These are phyloP conservation scores for Phytophthora pseudosyringae DNA, from an alignment of 352 stramenopile genomes.

Conservation along the genomic window DNA sequence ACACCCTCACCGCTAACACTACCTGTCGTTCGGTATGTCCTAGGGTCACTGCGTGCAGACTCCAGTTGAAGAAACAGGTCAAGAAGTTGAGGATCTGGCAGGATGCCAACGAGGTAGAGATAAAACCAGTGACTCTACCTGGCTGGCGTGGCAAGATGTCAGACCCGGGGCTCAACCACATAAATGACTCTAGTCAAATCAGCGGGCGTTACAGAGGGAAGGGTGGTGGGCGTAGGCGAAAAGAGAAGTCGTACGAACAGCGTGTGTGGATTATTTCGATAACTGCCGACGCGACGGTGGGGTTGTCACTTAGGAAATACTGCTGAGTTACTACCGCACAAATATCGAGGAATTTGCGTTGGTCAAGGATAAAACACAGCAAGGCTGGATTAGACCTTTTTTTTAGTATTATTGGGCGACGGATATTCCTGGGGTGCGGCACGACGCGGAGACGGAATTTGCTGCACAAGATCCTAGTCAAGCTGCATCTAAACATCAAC, in stretches of 20 bases:
- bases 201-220: too few relatives aligned
- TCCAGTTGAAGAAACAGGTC: background rate
- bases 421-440: too few relatives aligned
- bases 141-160: background rate
- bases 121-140: background rate
- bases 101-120: background rate
- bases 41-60: background rate
- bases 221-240: background rate
- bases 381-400: background rate
- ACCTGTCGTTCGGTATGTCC: background rate
- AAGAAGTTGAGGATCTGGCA: slow-evolving; percentile 1
- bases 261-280: background rate
- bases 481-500: too few relatives aligned
- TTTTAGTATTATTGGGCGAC: background rate
- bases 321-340: background rate
- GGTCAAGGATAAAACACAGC: background rate
- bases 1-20: too few relatives aligned
- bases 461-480: too few relatives aligned
- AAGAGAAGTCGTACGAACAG: background rate
- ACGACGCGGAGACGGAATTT: too few relatives aligned
- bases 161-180: background rate
- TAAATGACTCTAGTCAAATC: background rate
- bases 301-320: background rate
- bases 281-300: background rate
- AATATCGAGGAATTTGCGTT: slow-evolving; percentile 2